phyloP scores from a whole-genome alignment of 2,329 filamentous ascomycete genomes.

The Venturiaceae sp. region DNA sequence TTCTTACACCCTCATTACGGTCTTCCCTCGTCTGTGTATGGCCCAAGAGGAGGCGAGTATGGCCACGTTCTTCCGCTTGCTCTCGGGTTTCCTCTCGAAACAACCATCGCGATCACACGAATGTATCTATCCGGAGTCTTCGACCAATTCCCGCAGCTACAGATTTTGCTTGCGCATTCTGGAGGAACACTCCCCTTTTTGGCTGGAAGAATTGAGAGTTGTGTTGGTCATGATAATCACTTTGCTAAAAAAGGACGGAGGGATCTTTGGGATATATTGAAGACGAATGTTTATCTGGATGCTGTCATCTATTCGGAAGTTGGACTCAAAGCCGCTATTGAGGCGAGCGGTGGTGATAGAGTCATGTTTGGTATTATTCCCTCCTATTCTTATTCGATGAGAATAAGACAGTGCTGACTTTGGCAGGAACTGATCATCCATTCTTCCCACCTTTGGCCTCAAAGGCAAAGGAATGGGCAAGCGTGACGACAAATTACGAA shows the following conservation, averaged over 20 bases:
- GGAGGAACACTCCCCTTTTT: constrained; percentile 84
- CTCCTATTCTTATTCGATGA: not conserved
- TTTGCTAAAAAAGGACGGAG: constrained; percentile 50
- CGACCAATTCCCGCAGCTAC: constrained; percentile 59
- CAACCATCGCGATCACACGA: constrained; percentile 77
- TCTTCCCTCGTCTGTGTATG: constrained; percentile 70
- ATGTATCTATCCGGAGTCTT: constrained; percentile 86
- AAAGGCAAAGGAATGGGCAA: constrained; percentile 59
- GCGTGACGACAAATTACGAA: constrained; percentile 49
- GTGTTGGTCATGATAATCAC: constrained; percentile 72
- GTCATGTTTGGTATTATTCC: constrained; percentile 56
- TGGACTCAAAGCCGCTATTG: constrained; percentile 60
- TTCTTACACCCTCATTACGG: constrained; percentile 94
- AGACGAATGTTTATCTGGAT: constrained; percentile 77
- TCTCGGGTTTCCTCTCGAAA: constrained; percentile 84
- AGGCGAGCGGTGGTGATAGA: constrained; percentile 56
- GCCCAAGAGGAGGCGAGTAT: constrained; percentile 62
- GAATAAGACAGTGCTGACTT: not conserved
- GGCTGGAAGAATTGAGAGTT: constrained; percentile 80
- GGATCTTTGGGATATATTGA: constrained; percentile 54
- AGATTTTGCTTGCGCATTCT: constrained; percentile 75
- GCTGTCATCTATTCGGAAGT: constrained; percentile 75
- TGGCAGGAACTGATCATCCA: constrained; percentile 61
- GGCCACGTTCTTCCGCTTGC: constrained; percentile 82
- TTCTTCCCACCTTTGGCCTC: constrained; percentile 69